phyloP scores from a whole-genome alignment of 78 protist species.

The Dictyostelium brefeldianum region DNA sequence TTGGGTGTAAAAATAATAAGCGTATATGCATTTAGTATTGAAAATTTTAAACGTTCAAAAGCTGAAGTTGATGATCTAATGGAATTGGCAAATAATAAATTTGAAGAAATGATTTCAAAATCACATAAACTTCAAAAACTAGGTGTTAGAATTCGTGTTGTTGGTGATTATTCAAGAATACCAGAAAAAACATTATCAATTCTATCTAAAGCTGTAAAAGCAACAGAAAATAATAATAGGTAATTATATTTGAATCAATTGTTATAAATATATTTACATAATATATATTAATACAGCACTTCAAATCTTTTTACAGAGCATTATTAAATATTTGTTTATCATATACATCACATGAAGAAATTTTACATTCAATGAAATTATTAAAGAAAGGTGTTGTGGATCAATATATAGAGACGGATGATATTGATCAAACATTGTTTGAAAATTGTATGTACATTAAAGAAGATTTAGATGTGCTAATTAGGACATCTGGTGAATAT shows the following conservation, averaged over 20 bases:
- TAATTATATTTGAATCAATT: background rate
- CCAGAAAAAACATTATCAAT: conserved; percentile 32
- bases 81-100: conserved; percentile 84
- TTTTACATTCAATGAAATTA: conserved; percentile 64
- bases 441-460: conserved; percentile 44
- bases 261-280: background rate
- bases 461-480: conserved; percentile 83
- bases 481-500: conserved; percentile 95
- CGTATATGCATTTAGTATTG: conserved; percentile 95
- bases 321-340: conserved; percentile 88
- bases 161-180: conserved; percentile 85
- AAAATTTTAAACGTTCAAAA: conserved; percentile 92
- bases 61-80: conserved; percentile 90
- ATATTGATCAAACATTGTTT: conserved; percentile 32
- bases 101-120: conserved; percentile 43
- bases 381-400: conserved; percentile 42
- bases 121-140: conserved; percentile 46
- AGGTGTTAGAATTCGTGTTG: conserved; percentile 81
- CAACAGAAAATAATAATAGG: conserved; percentile 54
- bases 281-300: background rate
- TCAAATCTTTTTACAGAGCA: background rate
- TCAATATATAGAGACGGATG: conserved; percentile 43
- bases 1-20: conserved; percentile 91
- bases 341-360: conserved; percentile 93
- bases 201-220: conserved; percentile 53